Evolutionary conservation across 2,329 filamentous ascomycete genomes (phyloP).

Genomic region (Arthrobotrys iridis): DNA sequence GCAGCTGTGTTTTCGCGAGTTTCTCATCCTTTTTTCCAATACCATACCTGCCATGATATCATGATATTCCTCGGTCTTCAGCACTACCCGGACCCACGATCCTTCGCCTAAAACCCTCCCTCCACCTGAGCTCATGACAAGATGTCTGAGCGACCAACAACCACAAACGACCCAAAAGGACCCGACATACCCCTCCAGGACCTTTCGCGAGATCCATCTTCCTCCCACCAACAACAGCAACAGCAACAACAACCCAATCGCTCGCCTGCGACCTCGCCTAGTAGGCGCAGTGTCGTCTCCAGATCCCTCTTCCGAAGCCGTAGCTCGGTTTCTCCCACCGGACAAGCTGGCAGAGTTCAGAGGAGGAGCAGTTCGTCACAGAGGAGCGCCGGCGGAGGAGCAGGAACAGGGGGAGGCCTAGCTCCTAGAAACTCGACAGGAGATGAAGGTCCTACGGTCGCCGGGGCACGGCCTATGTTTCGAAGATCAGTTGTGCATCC

Average conservation of each 20-base stretch:
- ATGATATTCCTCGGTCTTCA: conserved; percentile 41
- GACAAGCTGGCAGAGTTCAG: conserved; percentile 19
- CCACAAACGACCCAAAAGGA: conserved; percentile 29
- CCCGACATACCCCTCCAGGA: conserved; percentile 54
- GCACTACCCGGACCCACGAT: conserved; percentile 33
- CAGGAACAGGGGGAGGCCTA: not conserved
- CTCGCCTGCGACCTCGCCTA: conserved; percentile 47
- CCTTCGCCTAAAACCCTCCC: conserved; percentile 43
- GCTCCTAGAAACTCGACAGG: conserved; percentile 21
- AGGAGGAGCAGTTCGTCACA: conserved; percentile 41
- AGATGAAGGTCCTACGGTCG: conserved; percentile 43
- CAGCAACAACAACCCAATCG: not conserved
- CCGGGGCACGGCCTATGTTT: conserved; percentile 41
- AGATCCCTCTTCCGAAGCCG: conserved; percentile 47
- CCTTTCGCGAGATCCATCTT: conserved; percentile 41
- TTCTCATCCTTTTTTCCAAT: not conserved
- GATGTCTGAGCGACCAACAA: conserved; percentile 52
- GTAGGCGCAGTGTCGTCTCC: conserved; percentile 41
- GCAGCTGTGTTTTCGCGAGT: too few species aligned
- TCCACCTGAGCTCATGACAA: conserved; percentile 53
- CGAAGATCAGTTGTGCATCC: conserved; percentile 42
- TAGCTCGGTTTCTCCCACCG: conserved; percentile 46
- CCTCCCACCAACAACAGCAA: not conserved
- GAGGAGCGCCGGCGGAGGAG: conserved; percentile 16
- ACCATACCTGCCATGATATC: conserved; percentile 30